phyloP scores from a whole-genome alignment of 2,329 filamentous ascomycete species.

The Paracamarosporium sp. region DNA sequence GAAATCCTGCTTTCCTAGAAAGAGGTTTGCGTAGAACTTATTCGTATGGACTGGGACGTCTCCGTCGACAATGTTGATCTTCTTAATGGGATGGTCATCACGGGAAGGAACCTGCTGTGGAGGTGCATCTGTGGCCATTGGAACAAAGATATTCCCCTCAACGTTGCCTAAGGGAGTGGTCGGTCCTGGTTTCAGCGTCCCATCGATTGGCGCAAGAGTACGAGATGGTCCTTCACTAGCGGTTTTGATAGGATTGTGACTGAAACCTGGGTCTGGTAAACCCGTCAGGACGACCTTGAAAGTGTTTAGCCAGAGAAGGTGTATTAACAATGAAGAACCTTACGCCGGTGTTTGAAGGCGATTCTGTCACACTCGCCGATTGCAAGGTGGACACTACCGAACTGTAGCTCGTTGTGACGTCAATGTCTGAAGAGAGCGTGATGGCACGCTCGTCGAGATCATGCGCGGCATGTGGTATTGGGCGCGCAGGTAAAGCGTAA shows the following conservation, averaged over 20 bases:
- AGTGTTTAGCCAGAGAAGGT: conserved; percentile 10
- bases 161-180: conserved; percentile 20
- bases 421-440: conserved; percentile 24
- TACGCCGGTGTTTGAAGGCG: conserved; percentile 38
- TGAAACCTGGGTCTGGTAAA: conserved; percentile 39
- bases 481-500: conserved; percentile 29
- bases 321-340: conserved; percentile 4
- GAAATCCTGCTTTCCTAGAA: conserved; percentile 73
- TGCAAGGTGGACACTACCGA: conserved; percentile 34
- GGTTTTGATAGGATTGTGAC: conserved; percentile 31
- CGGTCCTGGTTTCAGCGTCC: conserved; percentile 36
- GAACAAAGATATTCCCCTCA: conserved; percentile 47
- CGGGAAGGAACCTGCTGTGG: conserved; percentile 45
- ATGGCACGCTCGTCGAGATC: conserved; percentile 29
- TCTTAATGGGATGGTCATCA: conserved; percentile 51
- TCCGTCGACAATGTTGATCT: conserved; percentile 46
- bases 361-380: conserved; percentile 29
- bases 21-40: conserved; percentile 77
- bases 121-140: conserved; percentile 50
- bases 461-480: conserved; percentile 15
- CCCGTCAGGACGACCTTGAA: conserved; percentile 36
- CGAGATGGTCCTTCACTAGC: conserved; percentile 21
- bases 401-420: conserved; percentile 41
- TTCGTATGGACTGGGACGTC: conserved; percentile 70
- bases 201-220: conserved; percentile 34